Evolutionary conservation across 169 alveolate genomes (phyloP), one percentile per base, ranked within the genome.

Genomic region (Eimeria maxima): DNA sequence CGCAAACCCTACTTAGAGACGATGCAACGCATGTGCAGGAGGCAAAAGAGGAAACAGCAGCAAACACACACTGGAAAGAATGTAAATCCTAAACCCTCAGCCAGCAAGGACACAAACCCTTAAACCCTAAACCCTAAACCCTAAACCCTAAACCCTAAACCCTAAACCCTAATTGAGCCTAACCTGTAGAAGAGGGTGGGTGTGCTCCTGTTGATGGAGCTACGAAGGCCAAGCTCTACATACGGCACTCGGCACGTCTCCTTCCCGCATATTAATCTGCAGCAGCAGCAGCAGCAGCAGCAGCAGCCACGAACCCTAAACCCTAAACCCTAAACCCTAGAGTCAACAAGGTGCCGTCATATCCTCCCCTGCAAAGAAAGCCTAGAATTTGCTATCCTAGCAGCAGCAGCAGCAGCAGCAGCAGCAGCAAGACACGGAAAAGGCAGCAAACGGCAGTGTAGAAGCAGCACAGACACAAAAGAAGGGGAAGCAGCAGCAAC

Each of bases 321-420:
- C 81, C 81, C 81, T 71, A 71, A 71, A 71, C 81, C 81, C 47
- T 71, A 71, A 71, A 71, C 81, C 81, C 47, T 71, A 60, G 69
- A 20, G n/a, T 20, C 50, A 27, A 71, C 44, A 24, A 27, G 45
- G 53, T 20, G 20, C 42, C 22, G 83, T 45, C 22, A 11, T 45
- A 13, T n/a, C 83, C 69, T 8, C 69, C 69, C n/a, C 69, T 1
- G 69, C 22, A 8, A 0, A 53, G 29, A 29, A 29, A 29, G 78
- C 38, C 38, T 1, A 33, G 38, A 33, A 33, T 33, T 33, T 33
- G 38, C 38, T 27, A 63, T 1, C 29, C 29, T 33, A 38, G 88
- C 63, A 44, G 88, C 88, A 44, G 27, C 63, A 47, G 38, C 88
- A 78, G 88, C 69, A 60, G 69, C 69, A 60, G 69, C 69, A 57